Evolutionary conservation across 192 early-diverging fungal genomes (phyloP), one percentile per base, ranked within the genome.

Genomic region (Thoreauomyces humboldtii): DNA sequence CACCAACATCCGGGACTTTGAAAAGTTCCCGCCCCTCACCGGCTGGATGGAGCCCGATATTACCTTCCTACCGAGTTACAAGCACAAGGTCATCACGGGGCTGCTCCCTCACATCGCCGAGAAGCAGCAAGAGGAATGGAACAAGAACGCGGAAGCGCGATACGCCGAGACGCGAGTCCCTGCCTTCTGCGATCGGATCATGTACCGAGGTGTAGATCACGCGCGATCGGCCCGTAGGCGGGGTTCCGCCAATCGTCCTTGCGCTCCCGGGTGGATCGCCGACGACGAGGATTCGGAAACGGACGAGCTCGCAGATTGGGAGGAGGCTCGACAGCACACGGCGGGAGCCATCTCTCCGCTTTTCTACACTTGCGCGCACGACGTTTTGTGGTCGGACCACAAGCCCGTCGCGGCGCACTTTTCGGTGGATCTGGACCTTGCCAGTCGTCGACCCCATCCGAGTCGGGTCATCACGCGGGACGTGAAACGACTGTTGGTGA

Each of bases 181-280:
- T n/a, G 70, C 74, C 14, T 76, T 70, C 59, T 73, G 70, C 31
- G 74, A 76, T 52, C 54, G 74, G 14, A 73, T 76, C 33, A 33
- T 76, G 53, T 69, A 59, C 60, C 65, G 60, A 21, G 65, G 34
- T 36, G 27, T 25, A 25, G 59, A 69, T 55, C 19, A 27, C 21
- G n/a, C 34, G 11, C 55, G 31, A 7, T 11, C 32, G 14, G 56
- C 31, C 9, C 37, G 60, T 46, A 43, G 42, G 29, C 21, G 35
- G 6, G 21, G 14, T 5, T 24, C 14, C n/a, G 2, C 36, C 14
- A 46, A n/a, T 27, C 59, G 59, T 21, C 28, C 25, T 7, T 44
- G 44, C 31, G 45, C 34, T 4, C 42, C 29, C 12, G 34, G 34
- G 15, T 31, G 34, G 34, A 47, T 15, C 42, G 59, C 11, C 25